These are phyloP conservation scores for Colletotrichum tofieldiae DNA, from an alignment of 2,329 filamentous ascomycete genomes.

Conservation along the genomic window DNA sequence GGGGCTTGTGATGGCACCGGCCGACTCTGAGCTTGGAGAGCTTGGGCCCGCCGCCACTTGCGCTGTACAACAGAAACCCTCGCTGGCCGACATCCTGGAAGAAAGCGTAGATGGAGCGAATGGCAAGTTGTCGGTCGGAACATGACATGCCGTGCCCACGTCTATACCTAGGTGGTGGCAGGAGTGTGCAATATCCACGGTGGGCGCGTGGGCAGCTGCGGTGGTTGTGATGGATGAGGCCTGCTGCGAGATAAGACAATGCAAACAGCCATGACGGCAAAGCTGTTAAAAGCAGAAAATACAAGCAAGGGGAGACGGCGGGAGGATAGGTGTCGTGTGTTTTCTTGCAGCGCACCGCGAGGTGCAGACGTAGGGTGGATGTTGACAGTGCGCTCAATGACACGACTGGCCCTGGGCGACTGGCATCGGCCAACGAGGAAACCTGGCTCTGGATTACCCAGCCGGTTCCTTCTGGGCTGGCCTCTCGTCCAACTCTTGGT, in stretches of 20 bases:
- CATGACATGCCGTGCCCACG: neutral
- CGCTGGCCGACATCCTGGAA: neutral
- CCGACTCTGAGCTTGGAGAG: conserved; percentile 20
- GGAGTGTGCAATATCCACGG: neutral
- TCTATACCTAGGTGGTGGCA: neutral
- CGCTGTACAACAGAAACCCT: neutral
- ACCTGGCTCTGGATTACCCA: too few relatives aligned
- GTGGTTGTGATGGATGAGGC: neutral
- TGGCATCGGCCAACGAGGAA: conserved; percentile 17
- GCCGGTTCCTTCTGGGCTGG: too few relatives aligned
- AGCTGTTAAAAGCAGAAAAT: conserved; percentile 26
- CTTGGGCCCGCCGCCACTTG: conserved; percentile 19
- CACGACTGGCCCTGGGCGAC: neutral
- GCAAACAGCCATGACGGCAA: conserved; percentile 24
- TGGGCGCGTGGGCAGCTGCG: neutral
- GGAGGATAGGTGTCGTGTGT: neutral
- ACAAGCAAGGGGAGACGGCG: neutral
- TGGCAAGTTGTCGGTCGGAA: neutral
- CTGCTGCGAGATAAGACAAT: conserved; percentile 14
- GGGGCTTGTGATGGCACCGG: conserved; percentile 26
- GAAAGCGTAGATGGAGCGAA: conserved; percentile 15
- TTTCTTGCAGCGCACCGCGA: neutral
- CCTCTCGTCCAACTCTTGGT: conserved; percentile 5
- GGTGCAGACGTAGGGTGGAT: neutral
- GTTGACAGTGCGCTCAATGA: conserved; percentile 24